A percentile compares a stretch with the other conserved stretches of the same genome.
These are phyloP conservation scores for Protea cynaroides DNA, from an alignment of 164 flowering plant species.

Conservation along the genomic window DNA sequence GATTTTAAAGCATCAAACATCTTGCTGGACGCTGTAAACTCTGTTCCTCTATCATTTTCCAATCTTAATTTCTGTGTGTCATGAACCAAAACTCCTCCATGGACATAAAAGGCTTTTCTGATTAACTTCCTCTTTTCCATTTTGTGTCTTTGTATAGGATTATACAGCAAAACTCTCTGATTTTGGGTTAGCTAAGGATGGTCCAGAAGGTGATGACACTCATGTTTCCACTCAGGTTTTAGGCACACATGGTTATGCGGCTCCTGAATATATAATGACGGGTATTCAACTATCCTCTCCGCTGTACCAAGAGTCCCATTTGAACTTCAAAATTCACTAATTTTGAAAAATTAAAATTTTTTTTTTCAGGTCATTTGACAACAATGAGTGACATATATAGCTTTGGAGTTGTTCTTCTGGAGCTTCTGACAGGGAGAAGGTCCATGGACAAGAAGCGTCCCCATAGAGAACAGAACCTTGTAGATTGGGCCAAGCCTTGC, in stretches of 20 bases:
- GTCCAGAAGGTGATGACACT: neutral
- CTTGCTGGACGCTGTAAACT: slow-evolving; percentile 50
- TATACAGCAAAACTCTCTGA: neutral
- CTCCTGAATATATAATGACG: neutral
- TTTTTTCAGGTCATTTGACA: slow-evolving; percentile 50
- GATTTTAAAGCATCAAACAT: slow-evolving; percentile 24
- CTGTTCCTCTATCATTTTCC: neutral
- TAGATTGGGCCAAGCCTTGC: slow-evolving; percentile 56
- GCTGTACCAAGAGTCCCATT: too few relatives aligned
- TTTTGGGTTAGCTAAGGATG: neutral
- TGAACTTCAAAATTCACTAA: too few relatives aligned
- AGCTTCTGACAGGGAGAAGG: slow-evolving; percentile 55
- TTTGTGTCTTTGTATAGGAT: neutral
- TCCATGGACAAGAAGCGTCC: slow-evolving; percentile 59
- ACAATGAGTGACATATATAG: slow-evolving; percentile 78
- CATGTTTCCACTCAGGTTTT: neutral
- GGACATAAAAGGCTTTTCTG: too few relatives aligned
- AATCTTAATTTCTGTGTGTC: neutral
- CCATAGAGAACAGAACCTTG: slow-evolving; percentile 22
- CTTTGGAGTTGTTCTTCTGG: slow-evolving; percentile 65
- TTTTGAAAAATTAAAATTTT: too few relatives aligned
- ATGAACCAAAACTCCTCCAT: too few relatives aligned
- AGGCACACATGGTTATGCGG: neutral
- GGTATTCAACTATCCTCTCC: neutral
- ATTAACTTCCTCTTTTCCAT: too few relatives aligned